Evolutionary conservation across 2,329 filamentous ascomycete genomes (phyloP).

Genomic region (Alternaria sp.): DNA sequence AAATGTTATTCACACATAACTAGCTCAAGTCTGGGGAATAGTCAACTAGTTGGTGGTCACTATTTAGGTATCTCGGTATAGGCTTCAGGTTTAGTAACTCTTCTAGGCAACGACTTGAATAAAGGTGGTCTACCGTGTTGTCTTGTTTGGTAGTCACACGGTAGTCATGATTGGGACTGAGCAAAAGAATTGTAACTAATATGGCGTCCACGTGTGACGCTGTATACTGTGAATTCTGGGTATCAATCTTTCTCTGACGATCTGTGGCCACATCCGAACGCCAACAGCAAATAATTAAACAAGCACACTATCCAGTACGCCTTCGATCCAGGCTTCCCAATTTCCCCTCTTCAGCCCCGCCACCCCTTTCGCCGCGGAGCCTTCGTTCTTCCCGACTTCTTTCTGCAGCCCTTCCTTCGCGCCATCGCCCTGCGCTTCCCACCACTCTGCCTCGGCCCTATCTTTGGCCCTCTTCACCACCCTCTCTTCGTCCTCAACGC

Average conservation of each 20-base stretch:
- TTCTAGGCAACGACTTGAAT: too few species aligned
- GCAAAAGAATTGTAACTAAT: not conserved
- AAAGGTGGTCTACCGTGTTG: too few species aligned
- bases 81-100: too few species aligned
- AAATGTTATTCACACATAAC: too few species aligned
- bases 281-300: constrained; percentile 12
- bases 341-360: constrained; percentile 14
- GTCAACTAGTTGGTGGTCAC: too few species aligned
- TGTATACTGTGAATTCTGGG: not conserved
- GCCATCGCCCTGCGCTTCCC: constrained; percentile 47
- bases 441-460: constrained; percentile 55
- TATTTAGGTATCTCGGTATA: too few species aligned
- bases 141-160: too few species aligned
- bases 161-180: not conserved
- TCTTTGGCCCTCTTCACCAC: constrained; percentile 51
- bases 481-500: constrained; percentile 56
- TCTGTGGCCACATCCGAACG: not conserved
- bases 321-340: constrained; percentile 31
- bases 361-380: constrained; percentile 6
- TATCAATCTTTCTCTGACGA: not conserved
- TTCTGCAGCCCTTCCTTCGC: constrained; percentile 30
- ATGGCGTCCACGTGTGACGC: not conserved
- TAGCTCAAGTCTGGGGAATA: too few species aligned
- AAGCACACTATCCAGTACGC: constrained; percentile 22
- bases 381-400: constrained; percentile 23